Conservation (phyloP, 1,284 basidiomycete genomes). For the Rhodotorula sp. region DNA sequence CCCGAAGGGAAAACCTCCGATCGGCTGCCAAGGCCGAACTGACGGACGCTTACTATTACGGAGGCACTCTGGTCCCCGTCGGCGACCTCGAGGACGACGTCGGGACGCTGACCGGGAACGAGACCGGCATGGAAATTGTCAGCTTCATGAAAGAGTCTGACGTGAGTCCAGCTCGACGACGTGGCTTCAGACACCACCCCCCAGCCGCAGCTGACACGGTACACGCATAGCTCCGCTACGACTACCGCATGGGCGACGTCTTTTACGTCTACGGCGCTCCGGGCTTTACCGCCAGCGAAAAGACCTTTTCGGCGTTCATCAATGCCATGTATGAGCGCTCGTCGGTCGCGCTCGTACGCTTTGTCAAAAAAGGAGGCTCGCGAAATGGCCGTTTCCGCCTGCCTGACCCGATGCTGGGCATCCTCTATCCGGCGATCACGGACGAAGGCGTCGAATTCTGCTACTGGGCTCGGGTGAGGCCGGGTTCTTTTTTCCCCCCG, state of each 20-base stretch:
- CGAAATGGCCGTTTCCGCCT: constrained; percentile 46
- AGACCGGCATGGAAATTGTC: constrained; percentile 80
- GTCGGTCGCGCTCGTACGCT: constrained; percentile 73
- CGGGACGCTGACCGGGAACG: constrained; percentile 68
- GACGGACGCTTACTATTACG: constrained; percentile 84
- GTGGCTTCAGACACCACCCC: not conserved
- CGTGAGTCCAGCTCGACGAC: constrained; percentile 52
- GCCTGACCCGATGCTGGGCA: constrained; percentile 78
- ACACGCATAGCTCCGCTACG: constrained; percentile 65
- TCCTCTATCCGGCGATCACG: constrained; percentile 55
- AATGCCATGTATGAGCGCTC: constrained; percentile 70
- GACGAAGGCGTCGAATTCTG: constrained; percentile 64
- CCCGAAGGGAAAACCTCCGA: not conserved
- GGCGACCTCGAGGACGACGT: constrained; percentile 63
- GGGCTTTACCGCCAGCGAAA: constrained; percentile 66
- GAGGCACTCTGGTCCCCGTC: constrained; percentile 79
- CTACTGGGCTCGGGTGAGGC: constrained; percentile 71
- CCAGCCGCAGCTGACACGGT: not conserved
- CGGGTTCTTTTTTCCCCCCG: not conserved
- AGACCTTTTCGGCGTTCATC: constrained; percentile 79
- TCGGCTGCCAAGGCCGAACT: constrained; percentile 49
- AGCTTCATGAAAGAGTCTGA: constrained; percentile 71
- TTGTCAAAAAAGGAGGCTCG: constrained; percentile 59
- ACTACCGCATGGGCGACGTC: constrained; percentile 79
- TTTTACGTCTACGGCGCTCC: constrained; percentile 82